Evolutionary conservation across 108 stramenopile genomes (phyloP).

Genomic region (Fragilariopsis cylindrus): DNA sequence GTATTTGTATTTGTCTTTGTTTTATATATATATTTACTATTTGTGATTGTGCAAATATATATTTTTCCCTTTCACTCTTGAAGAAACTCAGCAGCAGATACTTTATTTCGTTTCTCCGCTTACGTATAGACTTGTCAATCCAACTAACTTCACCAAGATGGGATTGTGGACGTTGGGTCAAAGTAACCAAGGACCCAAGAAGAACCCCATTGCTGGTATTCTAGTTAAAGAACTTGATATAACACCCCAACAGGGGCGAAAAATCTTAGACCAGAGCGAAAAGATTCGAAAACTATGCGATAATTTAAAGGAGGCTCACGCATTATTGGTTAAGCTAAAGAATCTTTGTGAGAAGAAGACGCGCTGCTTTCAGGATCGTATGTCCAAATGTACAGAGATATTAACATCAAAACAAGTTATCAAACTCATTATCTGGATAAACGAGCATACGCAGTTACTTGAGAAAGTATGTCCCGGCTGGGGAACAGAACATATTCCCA

Average conservation of each 20-base stretch:
- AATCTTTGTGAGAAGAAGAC: constrained; percentile 69
- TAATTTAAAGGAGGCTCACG: constrained; percentile 53
- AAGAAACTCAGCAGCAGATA: neutral
- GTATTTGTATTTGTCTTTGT: neutral
- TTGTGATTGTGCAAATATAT: neutral
- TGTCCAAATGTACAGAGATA: constrained; percentile 75
- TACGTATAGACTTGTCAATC: constrained; percentile 54
- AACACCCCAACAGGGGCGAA: constrained; percentile 58
- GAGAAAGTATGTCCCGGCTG: constrained; percentile 68
- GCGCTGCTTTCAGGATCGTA: constrained; percentile 69
- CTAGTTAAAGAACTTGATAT: constrained; percentile 74
- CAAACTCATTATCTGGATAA: constrained; percentile 79
- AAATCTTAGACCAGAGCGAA: constrained; percentile 69
- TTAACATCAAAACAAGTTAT: constrained; percentile 74
- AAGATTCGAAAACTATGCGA: constrained; percentile 65
- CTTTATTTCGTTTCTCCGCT: constrained; percentile 3
- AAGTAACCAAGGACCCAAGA: constrained; percentile 59
- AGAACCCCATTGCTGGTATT: constrained; percentile 77
- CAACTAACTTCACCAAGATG: constrained; percentile 90
- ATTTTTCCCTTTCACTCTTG: neutral
- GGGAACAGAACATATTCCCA: constrained; percentile 58
- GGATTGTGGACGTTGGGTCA: constrained; percentile 86
- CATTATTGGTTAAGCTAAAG: constrained; percentile 55
- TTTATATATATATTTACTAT: neutral
- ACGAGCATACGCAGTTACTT: constrained; percentile 51